A percentile compares a stretch with the other conserved stretches of the same genome.
Conservation (phyloP, 257 asterid species). For the Solanum commersonii region DNA sequence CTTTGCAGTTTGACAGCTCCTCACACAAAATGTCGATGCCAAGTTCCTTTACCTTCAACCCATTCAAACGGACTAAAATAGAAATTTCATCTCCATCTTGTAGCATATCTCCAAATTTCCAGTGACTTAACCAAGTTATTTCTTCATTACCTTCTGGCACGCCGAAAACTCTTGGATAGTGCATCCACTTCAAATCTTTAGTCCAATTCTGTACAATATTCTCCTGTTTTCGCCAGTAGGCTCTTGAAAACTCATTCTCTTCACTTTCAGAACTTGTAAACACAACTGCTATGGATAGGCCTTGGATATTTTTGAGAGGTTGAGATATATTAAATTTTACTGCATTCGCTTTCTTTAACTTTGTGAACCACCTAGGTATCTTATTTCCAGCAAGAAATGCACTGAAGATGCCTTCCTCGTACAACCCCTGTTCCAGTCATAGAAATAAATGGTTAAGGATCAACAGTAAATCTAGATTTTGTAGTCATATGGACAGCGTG, state of each 20-base stretch:
- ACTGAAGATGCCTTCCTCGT: neutral
- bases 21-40: neutral
- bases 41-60: neutral
- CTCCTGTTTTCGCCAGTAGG: neutral
- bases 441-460: neutral
- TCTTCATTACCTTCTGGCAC: constrained; percentile 1
- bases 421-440: neutral
- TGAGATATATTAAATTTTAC: neutral
- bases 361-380: neutral
- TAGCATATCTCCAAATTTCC: neutral
- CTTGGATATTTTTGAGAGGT: neutral
- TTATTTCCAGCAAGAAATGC: neutral
- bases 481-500: neutral
- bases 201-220: neutral
- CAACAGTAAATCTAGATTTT: neutral
- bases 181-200: neutral
- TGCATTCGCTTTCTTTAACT: neutral
- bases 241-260: neutral
- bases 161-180: neutral
- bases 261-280: neutral
- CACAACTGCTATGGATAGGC: neutral
- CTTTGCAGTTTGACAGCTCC: neutral
- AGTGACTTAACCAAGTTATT: constrained; percentile 9
- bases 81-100: neutral
- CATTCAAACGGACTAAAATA: neutral